These are phyloP conservation scores for Dictyostelium intermedium DNA, from an alignment of 78 protist genomes.

Conservation along the genomic window DNA sequence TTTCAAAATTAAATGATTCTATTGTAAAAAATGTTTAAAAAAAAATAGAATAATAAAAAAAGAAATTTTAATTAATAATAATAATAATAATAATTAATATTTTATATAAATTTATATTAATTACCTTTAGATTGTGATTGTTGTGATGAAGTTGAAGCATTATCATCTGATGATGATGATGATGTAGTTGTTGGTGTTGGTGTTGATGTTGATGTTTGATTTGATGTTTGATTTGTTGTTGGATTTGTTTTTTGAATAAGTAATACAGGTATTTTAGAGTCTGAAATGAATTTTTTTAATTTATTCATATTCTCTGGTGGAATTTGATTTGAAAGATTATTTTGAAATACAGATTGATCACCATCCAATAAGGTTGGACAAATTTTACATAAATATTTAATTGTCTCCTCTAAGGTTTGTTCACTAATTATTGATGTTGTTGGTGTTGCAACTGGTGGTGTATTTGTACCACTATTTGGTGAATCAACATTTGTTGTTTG, in stretches of 20 bases:
- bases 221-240: neutral
- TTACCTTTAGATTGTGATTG: neutral
- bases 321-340: neutral
- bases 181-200: neutral
- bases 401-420: constrained; percentile 3
- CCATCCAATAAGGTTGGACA: constrained; percentile 73
- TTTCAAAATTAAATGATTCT: constrained; percentile 45
- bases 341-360: constrained; percentile 39
- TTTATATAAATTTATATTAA: no score
- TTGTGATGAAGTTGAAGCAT: neutral
- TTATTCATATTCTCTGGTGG: neutral
- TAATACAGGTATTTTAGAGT: constrained; percentile 73
- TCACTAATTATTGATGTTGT: neutral
- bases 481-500: neutral
- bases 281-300: constrained; percentile 48
- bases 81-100: neutral
- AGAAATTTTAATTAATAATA: neutral
- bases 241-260: constrained; percentile 46
- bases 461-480: neutral
- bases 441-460: neutral
- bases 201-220: neutral
- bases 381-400: constrained; percentile 50
- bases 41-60: neutral
- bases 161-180: neutral
- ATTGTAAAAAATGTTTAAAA: neutral